A percentile compares a stretch with the other conserved stretches of the same genome.
Conservation (phyloP, 139 green algal genomes). For the Chlamydomonas sp. region DNA sequence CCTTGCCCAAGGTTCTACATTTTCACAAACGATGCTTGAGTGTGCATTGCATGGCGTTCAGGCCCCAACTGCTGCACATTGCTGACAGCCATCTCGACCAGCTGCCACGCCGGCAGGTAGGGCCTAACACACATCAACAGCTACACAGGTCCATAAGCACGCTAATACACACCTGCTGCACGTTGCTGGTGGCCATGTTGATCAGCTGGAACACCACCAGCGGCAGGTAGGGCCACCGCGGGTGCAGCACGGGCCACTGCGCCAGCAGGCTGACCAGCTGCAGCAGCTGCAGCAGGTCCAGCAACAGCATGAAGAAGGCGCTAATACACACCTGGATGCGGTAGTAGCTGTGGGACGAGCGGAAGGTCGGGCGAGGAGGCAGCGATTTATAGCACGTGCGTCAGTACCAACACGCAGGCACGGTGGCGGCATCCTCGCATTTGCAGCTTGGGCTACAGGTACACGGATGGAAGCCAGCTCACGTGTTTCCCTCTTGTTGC, state of each 20-base stretch:
- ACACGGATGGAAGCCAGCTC: too few relatives aligned
- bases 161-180: constrained; percentile 14
- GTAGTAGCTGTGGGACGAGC: constrained; percentile 17
- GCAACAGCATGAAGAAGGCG: constrained; percentile 32
- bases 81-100: background rate
- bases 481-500: too few relatives aligned
- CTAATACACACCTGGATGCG: background rate
- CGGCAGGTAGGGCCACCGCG: constrained; percentile 27
- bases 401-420: background rate
- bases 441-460: too few relatives aligned
- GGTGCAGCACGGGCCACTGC: constrained; percentile 18
- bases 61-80: background rate
- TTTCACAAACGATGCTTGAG: too few relatives aligned
- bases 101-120: too few relatives aligned
- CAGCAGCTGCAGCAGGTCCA: constrained; percentile 31
- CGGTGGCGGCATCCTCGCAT: too few relatives aligned
- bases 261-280: constrained; percentile 25
- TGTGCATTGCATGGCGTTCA: too few relatives aligned
- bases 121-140: background rate
- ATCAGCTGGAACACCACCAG: constrained; percentile 17
- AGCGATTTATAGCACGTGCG: background rate
- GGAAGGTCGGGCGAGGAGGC: background rate
- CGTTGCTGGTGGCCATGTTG: constrained; percentile 11
- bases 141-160: background rate
- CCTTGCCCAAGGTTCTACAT: too few relatives aligned